Base-by-base conservation (phyloP, 192 early-diverging fungal species). In the Coemansia sp. region DNA sequence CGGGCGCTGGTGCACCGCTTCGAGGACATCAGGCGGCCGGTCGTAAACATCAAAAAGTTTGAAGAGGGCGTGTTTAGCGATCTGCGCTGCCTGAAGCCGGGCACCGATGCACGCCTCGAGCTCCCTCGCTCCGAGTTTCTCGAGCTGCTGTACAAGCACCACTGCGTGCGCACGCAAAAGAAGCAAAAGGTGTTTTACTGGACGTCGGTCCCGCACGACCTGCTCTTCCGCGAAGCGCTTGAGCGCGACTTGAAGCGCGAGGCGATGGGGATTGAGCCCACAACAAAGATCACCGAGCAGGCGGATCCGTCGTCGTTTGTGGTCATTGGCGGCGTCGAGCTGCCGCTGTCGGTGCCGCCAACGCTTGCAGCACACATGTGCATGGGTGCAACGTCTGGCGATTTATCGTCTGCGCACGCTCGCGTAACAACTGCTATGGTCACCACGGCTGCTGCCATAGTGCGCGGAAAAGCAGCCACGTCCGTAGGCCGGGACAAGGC, bases 131-230 rank as follows among this genome's bases (percentile, higher is more conserved):
- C 91, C 5, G 93, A 93, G 47, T 92, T 97, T 61, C 75, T 98
- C 31, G 93, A 96, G 68, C 89, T 97, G 65, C 82, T 98, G 46
- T 92, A 94, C 83, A 94, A 92, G 72, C 88, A 95, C 82, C 87
- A 92, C 54, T 97, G 95, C 75, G 93, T 98, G 61, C 88, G 96
- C 31, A 96, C 95, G 4, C 96, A 97, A 71, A 98, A 97, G 84
- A 97, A 97, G 81, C 97, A 98, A 81, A 97, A 97, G 55, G 97
- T 98, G n/a, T 98, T 97, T 73, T 95, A 89, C 69, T 98, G 97
- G 95, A 90, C 88, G 69, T 90, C 92, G 18, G 97, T 98, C 18
- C 89, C 88, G 11, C 95, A 96, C 69, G 95, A 98, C 67, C 68
- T 89, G 33, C 86, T 98, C 35, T 98, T 98, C 70, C 82, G 91